phyloP scores from a whole-genome alignment of 2,329 filamentous ascomycete species.

The Epichloe hybrida region DNA sequence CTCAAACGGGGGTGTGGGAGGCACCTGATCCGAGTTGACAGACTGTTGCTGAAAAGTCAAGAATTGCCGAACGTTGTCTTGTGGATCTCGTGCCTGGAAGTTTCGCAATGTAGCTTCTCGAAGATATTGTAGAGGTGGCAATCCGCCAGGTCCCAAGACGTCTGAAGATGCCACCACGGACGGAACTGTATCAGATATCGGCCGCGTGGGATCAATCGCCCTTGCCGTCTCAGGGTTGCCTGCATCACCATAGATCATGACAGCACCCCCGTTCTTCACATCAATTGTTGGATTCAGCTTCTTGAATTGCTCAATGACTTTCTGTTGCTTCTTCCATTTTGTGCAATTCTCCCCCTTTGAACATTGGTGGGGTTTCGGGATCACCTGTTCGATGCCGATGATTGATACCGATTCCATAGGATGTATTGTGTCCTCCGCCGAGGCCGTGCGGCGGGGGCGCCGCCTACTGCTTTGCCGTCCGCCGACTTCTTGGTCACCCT shows the following conservation, averaged over 20 bases:
- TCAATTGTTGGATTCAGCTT: conserved; percentile 58
- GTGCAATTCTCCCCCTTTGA: conserved; percentile 75
- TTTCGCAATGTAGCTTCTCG: conserved; percentile 60
- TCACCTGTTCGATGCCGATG: conserved; percentile 78
- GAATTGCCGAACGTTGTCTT: conserved; percentile 88
- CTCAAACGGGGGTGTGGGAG: conserved; percentile 57
- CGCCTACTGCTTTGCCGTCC: conserved; percentile 28
- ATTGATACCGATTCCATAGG: conserved; percentile 80
- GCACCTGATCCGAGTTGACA: conserved; percentile 36
- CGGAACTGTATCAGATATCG: conserved; percentile 60
- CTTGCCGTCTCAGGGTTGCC: conserved; percentile 58
- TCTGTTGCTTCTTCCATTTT: conserved; percentile 71
- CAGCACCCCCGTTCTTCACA: conserved; percentile 43
- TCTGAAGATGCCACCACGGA: conserved; percentile 89
- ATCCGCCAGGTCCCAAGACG: conserved; percentile 56
- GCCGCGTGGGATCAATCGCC: conserved; percentile 45
- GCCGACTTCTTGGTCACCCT: conserved; percentile 21
- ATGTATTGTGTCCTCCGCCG: conserved; percentile 52
- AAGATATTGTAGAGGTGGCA: conserved; percentile 54
- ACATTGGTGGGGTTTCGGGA: conserved; percentile 75
- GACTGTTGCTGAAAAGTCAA: conserved; percentile 65
- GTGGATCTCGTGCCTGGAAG: conserved; percentile 62
- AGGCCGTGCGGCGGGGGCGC: conserved; percentile 24
- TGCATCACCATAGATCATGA: conserved; percentile 66
- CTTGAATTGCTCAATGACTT: conserved; percentile 60